Evolutionary conservation across 2,329 filamentous ascomycete genomes (phyloP), one percentile per base, ranked within the genome.

Genomic region (Trichophyton verrucosum): DNA sequence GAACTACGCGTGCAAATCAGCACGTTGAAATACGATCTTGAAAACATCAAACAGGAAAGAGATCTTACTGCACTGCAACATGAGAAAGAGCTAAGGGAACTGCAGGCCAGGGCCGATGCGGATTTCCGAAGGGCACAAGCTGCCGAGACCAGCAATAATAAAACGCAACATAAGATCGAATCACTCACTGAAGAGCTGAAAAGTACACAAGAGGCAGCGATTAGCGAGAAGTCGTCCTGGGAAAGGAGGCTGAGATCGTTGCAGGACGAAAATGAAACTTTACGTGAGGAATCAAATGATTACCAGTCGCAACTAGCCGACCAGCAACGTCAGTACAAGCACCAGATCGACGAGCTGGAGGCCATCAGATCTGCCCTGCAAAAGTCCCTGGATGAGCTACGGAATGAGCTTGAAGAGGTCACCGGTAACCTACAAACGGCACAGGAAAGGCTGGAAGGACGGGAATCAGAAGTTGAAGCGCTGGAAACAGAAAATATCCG

Each of bases 1-100:
- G 87, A 91, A 65, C 80, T 97, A 27, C 91, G 92, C 69, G 89
- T 92, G 1, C 90, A 96, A 73, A 79, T 97, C 47, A 94, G 91
- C 64, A 89, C 90, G 0, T 78, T 96, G 58, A 86, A 86, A 64
- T 99, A 96, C 75, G 89, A 92, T 62, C 81, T 96, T 65, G 88
- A 91, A 68, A 92, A 88, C 17, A 78, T 89, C 59, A 91, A 92
- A 68, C 89, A 96, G 67, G 92, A 97, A 69, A 86, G 88, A 67
- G 90, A 95, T 61, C 82, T 96, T 68, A 79, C 85, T 56, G 81
- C 84, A 8, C 79, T 96, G 15, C 86, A 89, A 64, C 88, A 94
- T 67, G 87, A 90, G 65, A 88, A 89, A 67, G 92, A 96, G 68
- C 74, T 96, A 22, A 85, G 92, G 64, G 90, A 95, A 61, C 81